These are phyloP conservation scores for Sungouiella thailandica DNA, from an alignment of 805 yeast species.

Conservation along the genomic window DNA sequence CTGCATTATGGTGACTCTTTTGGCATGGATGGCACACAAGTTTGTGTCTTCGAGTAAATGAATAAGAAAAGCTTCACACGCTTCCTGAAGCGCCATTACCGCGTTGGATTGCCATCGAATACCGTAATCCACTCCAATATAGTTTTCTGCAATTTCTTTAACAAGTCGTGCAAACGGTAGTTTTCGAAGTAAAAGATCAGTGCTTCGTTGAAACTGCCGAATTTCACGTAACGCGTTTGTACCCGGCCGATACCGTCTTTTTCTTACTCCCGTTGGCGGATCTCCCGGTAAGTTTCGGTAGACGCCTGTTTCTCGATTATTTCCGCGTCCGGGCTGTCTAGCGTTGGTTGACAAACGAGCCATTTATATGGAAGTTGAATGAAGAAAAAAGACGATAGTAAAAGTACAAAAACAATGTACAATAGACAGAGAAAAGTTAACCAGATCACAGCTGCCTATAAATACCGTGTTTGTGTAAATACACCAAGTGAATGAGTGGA, in stretches of 20 bases:
- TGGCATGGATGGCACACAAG: too few relatives aligned
- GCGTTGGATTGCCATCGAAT: conserved; percentile 80
- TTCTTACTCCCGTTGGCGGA: conserved; percentile 31
- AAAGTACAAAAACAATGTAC: too few relatives aligned
- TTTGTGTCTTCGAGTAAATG: conserved; percentile 75
- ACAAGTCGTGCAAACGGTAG: conserved; percentile 76
- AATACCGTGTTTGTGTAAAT: too few relatives aligned
- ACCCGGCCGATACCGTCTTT: conserved; percentile 56
- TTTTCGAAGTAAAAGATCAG: conserved; percentile 63
- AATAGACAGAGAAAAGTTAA: too few relatives aligned
- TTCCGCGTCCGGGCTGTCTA: conserved; percentile 2
- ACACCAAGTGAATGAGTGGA: too few relatives aligned
- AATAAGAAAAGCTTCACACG: conserved; percentile 71
- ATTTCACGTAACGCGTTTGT: conserved; percentile 65
- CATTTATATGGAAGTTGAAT: conserved; percentile 5
- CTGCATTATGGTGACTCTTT: conserved; percentile 80
- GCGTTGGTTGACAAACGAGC: conserved; percentile 13
- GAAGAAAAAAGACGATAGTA: too few relatives aligned
- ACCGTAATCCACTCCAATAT: conserved; percentile 48
- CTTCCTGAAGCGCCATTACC: conserved; percentile 72
- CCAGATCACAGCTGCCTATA: too few relatives aligned
- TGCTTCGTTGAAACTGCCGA: conserved; percentile 58
- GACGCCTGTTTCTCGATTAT: conserved; percentile 27
- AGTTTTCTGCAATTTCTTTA: conserved; percentile 64
- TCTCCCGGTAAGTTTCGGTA: conserved; percentile 53